phyloP scores from a whole-genome alignment of 805 yeast genomes.

The Pichia sporocuriosa region DNA sequence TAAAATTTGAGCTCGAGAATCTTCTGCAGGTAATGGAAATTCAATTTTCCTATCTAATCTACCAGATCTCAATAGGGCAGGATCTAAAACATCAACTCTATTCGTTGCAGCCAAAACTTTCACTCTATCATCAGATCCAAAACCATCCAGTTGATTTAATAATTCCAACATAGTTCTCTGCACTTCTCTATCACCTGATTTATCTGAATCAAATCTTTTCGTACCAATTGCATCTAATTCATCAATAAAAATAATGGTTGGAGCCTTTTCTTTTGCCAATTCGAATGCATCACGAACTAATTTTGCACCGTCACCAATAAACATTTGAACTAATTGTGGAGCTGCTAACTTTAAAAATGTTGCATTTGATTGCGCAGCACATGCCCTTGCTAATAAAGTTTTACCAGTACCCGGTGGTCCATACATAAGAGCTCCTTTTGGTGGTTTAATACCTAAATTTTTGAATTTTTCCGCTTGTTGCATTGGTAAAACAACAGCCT shows the following conservation, averaged over 20 bases:
- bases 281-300: slow-evolving; percentile 96
- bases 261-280: slow-evolving; percentile 95
- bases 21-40: slow-evolving; percentile 96
- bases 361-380: slow-evolving; percentile 98
- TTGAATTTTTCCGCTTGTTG: slow-evolving; percentile 96
- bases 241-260: slow-evolving; percentile 95
- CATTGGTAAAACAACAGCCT: slow-evolving; percentile 97
- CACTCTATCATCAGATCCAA: slow-evolving; percentile 94
- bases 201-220: slow-evolving; percentile 93
- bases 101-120: slow-evolving; percentile 97
- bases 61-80: slow-evolving; percentile 96
- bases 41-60: slow-evolving; percentile 96
- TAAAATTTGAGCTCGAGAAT: slow-evolving; percentile 91
- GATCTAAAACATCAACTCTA: slow-evolving; percentile 96
- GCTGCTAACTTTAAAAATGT: slow-evolving; percentile 95
- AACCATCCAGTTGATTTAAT: slow-evolving; percentile 95
- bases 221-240: slow-evolving; percentile 99
- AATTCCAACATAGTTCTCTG: slow-evolving; percentile 99
- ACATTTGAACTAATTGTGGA: slow-evolving; percentile 97
- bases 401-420: slow-evolving; percentile 99
- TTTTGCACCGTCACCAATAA: slow-evolving; percentile 98
- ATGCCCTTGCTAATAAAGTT: slow-evolving; percentile 93
- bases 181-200: slow-evolving; percentile 96
- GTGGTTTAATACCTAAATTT: slow-evolving; percentile 91
- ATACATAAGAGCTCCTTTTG: slow-evolving; percentile 96